These are phyloP conservation scores for Luvunga scandens DNA, from an alignment of 345 rosid genomes.

Conservation along the genomic window DNA sequence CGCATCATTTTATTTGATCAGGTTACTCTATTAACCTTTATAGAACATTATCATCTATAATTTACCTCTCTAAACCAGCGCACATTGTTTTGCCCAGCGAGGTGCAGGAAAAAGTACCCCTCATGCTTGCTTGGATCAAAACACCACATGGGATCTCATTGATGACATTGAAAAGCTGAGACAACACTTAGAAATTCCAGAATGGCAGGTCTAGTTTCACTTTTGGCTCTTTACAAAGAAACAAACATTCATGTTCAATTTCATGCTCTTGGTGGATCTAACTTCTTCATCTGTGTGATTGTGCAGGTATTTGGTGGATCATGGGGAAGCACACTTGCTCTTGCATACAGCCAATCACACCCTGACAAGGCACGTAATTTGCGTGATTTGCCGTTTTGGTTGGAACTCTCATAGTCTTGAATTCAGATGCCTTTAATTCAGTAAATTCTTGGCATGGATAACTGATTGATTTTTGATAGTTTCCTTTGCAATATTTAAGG, in stretches of 20 bases:
- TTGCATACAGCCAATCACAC: conserved; percentile 82
- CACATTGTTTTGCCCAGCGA: conserved; percentile 39
- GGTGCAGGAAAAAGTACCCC: conserved; percentile 97
- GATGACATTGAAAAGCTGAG: conserved; percentile 84
- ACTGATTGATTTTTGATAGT: conserved; percentile 6
- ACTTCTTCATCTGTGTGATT: conserved; percentile 14
- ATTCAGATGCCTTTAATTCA: not conserved
- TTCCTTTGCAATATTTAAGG: conserved; percentile 36
- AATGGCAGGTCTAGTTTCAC: conserved; percentile 69
- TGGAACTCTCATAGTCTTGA: conserved; percentile 2
- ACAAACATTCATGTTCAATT: not conserved
- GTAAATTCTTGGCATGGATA: not conserved
- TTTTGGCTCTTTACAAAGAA: not conserved
- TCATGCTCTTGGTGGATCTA: not conserved
- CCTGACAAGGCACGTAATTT: conserved; percentile 64
- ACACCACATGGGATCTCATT: conserved; percentile 92
- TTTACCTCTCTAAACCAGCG: not conserved
- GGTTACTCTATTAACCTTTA: conserved; percentile 37
- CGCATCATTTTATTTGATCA: conserved; percentile 86
- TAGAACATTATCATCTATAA: not conserved
- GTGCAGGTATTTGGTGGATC: conserved; percentile 91
- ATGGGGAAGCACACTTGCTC: conserved; percentile 97
- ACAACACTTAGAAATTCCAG: conserved; percentile 72
- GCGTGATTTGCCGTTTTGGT: not conserved
- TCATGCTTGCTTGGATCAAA: conserved; percentile 90